Evolutionary conservation across 1,284 basidiomycete genomes (phyloP).

Genomic region (Amylostereum areolatum): DNA sequence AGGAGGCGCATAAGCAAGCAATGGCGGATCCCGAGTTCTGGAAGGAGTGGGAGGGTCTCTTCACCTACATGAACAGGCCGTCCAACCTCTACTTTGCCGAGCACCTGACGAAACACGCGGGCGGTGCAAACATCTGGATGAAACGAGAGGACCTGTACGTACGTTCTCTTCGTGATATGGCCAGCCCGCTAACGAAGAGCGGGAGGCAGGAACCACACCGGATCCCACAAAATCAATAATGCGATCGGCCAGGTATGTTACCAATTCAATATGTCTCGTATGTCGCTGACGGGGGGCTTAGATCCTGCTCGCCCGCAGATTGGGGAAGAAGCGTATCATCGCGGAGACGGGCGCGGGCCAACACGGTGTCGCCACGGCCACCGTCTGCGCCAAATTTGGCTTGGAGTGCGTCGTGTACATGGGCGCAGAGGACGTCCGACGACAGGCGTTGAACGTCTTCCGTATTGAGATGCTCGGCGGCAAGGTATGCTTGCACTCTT

Average conservation of each 20-base stretch:
- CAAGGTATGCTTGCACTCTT: conserved; percentile 43
- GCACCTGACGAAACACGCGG: conserved; percentile 60
- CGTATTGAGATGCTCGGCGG: conserved; percentile 96
- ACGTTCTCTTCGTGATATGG: not conserved
- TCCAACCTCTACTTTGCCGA: conserved; percentile 67
- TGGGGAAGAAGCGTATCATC: conserved; percentile 97
- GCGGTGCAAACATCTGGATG: conserved; percentile 93
- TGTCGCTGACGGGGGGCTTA: conserved; percentile 22
- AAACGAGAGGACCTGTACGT: conserved; percentile 93
- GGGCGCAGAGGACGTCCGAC: conserved; percentile 96
- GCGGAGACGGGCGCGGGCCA: conserved; percentile 99
- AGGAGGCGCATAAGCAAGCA: conserved; percentile 85
- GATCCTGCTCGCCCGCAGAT: conserved; percentile 86
- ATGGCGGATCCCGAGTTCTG: conserved; percentile 88
- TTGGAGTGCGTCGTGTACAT: conserved; percentile 96
- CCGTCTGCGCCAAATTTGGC: conserved; percentile 95
- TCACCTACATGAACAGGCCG: conserved; percentile 82
- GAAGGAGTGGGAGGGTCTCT: conserved; percentile 88
- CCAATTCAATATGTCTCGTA: conserved; percentile 3
- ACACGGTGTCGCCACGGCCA: conserved; percentile 98
- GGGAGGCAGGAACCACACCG: conserved; percentile 78
- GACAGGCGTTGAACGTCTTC: conserved; percentile 97
- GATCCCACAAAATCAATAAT: conserved; percentile 97
- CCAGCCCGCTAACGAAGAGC: conserved; percentile 7
- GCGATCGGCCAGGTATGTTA: conserved; percentile 76